These are phyloP conservation scores for Globisporangium nagaii DNA, from an alignment of 352 stramenopile species.

Conservation along the genomic window DNA sequence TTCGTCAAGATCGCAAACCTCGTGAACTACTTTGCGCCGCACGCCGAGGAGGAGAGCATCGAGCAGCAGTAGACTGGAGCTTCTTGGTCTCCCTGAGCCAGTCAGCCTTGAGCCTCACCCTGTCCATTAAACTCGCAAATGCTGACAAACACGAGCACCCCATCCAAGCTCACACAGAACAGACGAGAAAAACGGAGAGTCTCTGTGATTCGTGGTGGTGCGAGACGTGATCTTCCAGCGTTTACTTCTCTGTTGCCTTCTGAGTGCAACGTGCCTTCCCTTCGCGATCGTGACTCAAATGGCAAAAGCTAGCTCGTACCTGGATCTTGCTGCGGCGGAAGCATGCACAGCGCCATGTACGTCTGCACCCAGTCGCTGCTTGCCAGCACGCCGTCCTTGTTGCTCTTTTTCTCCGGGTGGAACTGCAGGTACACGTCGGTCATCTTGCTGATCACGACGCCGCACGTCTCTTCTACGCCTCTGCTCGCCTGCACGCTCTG, in stretches of 20 bases:
- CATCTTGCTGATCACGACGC: conserved; percentile 38
- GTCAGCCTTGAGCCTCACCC: too few relatives aligned
- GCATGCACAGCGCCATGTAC: conserved; percentile 32
- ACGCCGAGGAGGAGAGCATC: not conserved
- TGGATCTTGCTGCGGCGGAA: conserved; percentile 15
- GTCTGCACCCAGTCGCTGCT: conserved; percentile 23
- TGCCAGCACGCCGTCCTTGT: conserved; percentile 8
- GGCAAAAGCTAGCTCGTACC: not conserved
- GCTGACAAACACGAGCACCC: too few relatives aligned
- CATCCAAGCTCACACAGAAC: too few relatives aligned
- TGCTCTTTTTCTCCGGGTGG: conserved; percentile 49
- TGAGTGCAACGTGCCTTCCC: too few relatives aligned
- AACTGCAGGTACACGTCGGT: conserved; percentile 42
- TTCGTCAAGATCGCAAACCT: conserved; percentile 6
- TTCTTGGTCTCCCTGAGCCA: too few relatives aligned
- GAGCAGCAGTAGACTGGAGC: not conserved
- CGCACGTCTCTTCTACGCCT: conserved; percentile 24
- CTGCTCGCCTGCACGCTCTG: conserved; percentile 30
- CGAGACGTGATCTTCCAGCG: too few relatives aligned
- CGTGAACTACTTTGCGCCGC: conserved; percentile 6
- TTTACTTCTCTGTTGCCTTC: too few relatives aligned
- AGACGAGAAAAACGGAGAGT: too few relatives aligned
- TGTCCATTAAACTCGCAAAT: too few relatives aligned
- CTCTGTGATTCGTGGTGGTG: too few relatives aligned
- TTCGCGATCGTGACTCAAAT: too few relatives aligned